Conservation (phyloP, 2,329 filamentous ascomycete genomes). For the Chaetoscypha palmicola region DNA sequence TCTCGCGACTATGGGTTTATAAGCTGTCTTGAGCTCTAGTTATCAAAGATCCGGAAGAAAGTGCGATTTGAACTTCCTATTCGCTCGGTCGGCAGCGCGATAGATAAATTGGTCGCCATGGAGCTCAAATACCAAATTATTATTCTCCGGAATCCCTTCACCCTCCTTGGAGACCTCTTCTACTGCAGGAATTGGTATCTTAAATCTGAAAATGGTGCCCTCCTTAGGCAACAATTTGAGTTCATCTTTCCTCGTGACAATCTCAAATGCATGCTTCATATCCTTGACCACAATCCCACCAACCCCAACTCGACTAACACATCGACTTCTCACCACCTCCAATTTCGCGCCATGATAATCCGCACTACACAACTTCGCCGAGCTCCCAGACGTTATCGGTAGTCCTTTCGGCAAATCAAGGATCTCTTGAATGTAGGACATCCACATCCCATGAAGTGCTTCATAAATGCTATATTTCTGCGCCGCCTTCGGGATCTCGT, state of each 20-base stretch:
- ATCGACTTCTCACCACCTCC: constrained; percentile 75
- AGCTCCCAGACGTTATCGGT: constrained; percentile 36
- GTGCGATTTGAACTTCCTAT: constrained; percentile 85
- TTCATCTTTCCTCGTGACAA: constrained; percentile 65
- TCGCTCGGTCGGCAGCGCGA: constrained; percentile 75
- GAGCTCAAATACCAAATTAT: constrained; percentile 69
- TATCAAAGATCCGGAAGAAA: constrained; percentile 68
- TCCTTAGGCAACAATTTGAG: constrained; percentile 85
- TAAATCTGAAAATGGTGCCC: constrained; percentile 75
- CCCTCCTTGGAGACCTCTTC: constrained; percentile 18
- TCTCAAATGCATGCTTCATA: constrained; percentile 76
- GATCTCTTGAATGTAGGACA: constrained; percentile 76
- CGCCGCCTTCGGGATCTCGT: constrained; percentile 64
- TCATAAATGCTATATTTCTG: constrained; percentile 70
- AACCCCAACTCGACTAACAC: constrained; percentile 73
- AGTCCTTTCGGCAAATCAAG: constrained; percentile 45
- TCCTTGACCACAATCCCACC: constrained; percentile 85
- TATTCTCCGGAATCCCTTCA: constrained; percentile 16
- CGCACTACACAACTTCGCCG: constrained; percentile 72
- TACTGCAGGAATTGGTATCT: constrained; percentile 43
- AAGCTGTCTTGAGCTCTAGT: too few relatives aligned
- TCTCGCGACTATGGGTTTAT: too few relatives aligned
- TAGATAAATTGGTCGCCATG: constrained; percentile 82
- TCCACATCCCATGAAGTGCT: constrained; percentile 73
- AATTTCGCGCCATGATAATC: constrained; percentile 86